Conservation (phyloP, 1,284 basidiomycete genomes). For the Pisolithus thermaeus region DNA sequence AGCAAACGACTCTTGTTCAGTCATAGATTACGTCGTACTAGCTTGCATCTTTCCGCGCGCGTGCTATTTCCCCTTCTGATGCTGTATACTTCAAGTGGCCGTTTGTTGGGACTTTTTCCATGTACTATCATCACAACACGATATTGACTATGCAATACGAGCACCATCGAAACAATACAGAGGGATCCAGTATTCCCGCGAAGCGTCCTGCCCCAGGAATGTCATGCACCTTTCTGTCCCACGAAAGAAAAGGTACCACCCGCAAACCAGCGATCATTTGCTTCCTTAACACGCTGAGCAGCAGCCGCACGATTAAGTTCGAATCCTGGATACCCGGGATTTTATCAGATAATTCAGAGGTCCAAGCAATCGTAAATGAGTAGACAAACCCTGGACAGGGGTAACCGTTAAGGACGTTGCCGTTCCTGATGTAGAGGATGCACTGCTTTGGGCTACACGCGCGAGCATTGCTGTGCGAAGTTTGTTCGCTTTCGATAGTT, state of each 20-base stretch:
- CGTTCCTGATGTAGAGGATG: slow-evolving; percentile 72
- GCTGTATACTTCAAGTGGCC: slow-evolving; percentile 10
- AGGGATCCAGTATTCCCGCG: neutral
- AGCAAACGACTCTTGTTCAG: slow-evolving; percentile 41
- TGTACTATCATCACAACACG: slow-evolving; percentile 11
- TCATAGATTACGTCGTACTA: neutral
- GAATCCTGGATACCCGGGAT: slow-evolving; percentile 48
- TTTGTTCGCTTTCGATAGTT: slow-evolving; percentile 95
- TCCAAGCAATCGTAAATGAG: neutral
- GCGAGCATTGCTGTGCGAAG: slow-evolving; percentile 81
- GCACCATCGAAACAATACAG: neutral
- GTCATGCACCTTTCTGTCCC: slow-evolving; percentile 56
- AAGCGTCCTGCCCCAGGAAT: slow-evolving; percentile 7
- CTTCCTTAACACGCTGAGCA: slow-evolving; percentile 81
- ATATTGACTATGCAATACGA: neutral
- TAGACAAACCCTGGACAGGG: slow-evolving; percentile 79
- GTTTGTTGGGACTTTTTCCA: slow-evolving; percentile 5
- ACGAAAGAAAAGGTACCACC: slow-evolving; percentile 79
- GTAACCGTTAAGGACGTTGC: slow-evolving; percentile 92
- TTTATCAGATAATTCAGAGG: slow-evolving; percentile 3
- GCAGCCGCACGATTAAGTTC: slow-evolving; percentile 81
- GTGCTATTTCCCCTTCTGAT: slow-evolving; percentile 12
- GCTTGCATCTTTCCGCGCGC: slow-evolving; percentile 2
- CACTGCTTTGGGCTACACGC: slow-evolving; percentile 53
- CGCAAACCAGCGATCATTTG: slow-evolving; percentile 90